Percentiles rank a stretch among this genome's conserved stretches.
Evolutionary conservation across 2,329 filamentous ascomycete genomes (phyloP).

Genomic region (Curvularia sp.): DNA sequence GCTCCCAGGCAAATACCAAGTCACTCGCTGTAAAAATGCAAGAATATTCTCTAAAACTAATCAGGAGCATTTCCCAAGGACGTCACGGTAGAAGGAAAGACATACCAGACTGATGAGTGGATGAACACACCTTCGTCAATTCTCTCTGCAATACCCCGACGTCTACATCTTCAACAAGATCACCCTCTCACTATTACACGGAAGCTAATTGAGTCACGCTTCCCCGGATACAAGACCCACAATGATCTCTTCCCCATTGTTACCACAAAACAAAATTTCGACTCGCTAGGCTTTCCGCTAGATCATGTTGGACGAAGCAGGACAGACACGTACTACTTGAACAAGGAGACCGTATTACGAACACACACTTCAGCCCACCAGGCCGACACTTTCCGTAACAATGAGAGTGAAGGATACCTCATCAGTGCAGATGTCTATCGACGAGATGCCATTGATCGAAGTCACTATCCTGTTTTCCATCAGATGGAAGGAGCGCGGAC

Average conservation of each 20-base stretch:
- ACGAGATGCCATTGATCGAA: conserved; percentile 91
- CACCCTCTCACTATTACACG: conserved; percentile 92
- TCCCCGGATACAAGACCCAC: conserved; percentile 79
- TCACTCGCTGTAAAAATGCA: background rate
- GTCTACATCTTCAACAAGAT: conserved; percentile 87
- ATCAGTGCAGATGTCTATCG: conserved; percentile 95
- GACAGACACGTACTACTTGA: conserved; percentile 96
- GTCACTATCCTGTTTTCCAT: conserved; percentile 96
- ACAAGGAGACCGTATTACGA: conserved; percentile 79
- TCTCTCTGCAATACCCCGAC: conserved; percentile 73
- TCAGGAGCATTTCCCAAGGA: conserved; percentile 32
- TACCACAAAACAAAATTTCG: conserved; percentile 86
- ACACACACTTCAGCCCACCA: conserved; percentile 97
- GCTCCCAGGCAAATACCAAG: background rate
- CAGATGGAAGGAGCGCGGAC: conserved; percentile 96
- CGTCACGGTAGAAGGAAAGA: conserved; percentile 67
- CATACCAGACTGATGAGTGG: conserved; percentile 77
- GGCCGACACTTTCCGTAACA: conserved; percentile 76
- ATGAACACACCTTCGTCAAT: conserved; percentile 84
- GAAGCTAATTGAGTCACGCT: conserved; percentile 88
- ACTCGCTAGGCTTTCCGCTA: conserved; percentile 88
- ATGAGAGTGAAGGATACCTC: conserved; percentile 80
- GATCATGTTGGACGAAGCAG: conserved; percentile 87
- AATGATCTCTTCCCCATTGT: conserved; percentile 84
- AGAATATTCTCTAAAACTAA: conserved; percentile 18